Evolutionary conservation across 305 asterid genomes (phyloP), one percentile per base, ranked within the genome.

Genomic region (Withania somnifera): DNA sequence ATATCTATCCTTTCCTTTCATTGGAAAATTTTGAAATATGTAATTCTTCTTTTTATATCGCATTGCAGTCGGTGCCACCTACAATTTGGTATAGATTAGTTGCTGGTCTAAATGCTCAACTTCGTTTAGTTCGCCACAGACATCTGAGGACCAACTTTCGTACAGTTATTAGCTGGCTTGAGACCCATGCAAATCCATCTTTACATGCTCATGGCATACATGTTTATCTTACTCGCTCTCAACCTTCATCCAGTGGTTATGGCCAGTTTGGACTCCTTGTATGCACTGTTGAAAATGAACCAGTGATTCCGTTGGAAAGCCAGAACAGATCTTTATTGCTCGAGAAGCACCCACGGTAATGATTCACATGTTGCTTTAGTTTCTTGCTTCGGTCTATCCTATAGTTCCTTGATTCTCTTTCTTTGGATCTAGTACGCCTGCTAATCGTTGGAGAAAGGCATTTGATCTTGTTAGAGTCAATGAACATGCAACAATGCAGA

Each of bases 91-190:
- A 93, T 79, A 87, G 97, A 77, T 87, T 94, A 54, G 94, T 93
- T 83, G 98, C 98, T 84, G 98, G 98, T 85, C 91, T 94, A 82
- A 94, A 92, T 86, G 98, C 97, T 54, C 98, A 93, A 85, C 95
- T 94, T 52, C 97, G 98, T 77, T 85, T 94, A 81, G 98, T 89
- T 53, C 94, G 93, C 52, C 82, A 88, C 30, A 97, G 94, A 45
- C 97, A 93, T 86, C 88, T 94, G 78, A 88, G 90, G 83, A 71
- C 90, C 79, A 93, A 97, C 26, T 89, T 93, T 82, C 57, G 22
- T 85, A 94, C 93, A 69, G 91, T 94, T 85, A 82, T 93, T 87
- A 63, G 85, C 79, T 94, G 97, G 98, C 92, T 94, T 78, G 98
- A 91, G 84, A 90, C 93, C 63, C 97, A 93, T 88, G 97, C 93